Percentiles rank a stretch among this genome's conserved stretches.
phyloP scores from a whole-genome alignment of 73 alveolate species.

The Paraurostyla sp. region DNA sequence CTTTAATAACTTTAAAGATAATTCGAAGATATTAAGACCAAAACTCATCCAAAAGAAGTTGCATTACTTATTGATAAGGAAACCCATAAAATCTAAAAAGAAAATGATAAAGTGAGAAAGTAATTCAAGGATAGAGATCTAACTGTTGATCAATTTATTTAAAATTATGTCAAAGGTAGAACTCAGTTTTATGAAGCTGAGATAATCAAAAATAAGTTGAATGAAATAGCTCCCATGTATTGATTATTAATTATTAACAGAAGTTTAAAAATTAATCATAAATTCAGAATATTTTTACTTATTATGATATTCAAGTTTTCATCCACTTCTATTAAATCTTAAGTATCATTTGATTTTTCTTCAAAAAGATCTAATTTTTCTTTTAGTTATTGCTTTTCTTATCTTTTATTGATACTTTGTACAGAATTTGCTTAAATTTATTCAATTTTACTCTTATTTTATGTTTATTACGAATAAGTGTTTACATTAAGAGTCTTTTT shows the following conservation, averaged over 20 bases:
- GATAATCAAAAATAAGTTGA: background rate
- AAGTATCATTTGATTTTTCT: background rate
- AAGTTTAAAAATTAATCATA: background rate
- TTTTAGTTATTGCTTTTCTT: background rate
- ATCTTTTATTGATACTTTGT: background rate
- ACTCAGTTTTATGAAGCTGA: slow-evolving; percentile 1
- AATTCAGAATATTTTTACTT: background rate
- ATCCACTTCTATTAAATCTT: background rate
- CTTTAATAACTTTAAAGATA: background rate
- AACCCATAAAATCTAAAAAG: background rate
- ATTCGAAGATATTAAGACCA: slow-evolving; percentile 11
- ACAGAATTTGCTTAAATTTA: no score
- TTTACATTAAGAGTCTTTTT: no score
- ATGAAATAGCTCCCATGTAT: no score
- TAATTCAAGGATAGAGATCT: background rate
- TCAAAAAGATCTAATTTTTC: background rate
- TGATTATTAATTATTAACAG: background rate
- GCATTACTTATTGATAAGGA: background rate
- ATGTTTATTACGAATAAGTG: no score
- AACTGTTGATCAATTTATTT: background rate
- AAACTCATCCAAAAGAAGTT: background rate
- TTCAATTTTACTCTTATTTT: no score
- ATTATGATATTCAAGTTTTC: slow-evolving; percentile 9
- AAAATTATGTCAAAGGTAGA: background rate
- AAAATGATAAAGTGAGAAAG: background rate